These are phyloP conservation scores for Amauroascus verrucosus DNA, from an alignment of 2,329 filamentous ascomycete genomes.

Conservation along the genomic window DNA sequence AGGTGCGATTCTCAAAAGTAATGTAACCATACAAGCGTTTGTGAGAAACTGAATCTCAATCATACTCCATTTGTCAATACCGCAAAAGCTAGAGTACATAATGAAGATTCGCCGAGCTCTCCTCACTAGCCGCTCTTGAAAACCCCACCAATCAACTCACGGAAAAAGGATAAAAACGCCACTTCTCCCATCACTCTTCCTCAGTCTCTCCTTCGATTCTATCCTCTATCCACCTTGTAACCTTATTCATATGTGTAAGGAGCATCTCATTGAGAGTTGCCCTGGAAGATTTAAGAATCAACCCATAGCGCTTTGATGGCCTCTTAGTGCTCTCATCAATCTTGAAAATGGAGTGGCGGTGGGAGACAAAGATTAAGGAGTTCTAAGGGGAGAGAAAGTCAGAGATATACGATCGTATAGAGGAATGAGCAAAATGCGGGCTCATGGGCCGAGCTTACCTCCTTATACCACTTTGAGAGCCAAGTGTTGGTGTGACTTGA, in stretches of 20 bases:
- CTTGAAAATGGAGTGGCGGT: constrained; percentile 65
- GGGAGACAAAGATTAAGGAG: constrained; percentile 67
- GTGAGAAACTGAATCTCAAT: neutral
- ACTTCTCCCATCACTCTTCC: neutral
- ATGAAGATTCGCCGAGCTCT: neutral
- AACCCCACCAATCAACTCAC: neutral
- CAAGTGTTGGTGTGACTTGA: constrained; percentile 62
- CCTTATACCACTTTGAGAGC: constrained; percentile 71
- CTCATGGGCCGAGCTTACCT: constrained; percentile 32
- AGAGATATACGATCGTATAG: neutral
- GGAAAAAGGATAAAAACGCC: neutral
- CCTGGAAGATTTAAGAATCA: constrained; percentile 39
- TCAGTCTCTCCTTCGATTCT: constrained; percentile 22
- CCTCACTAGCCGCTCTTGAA: neutral
- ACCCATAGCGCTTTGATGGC: constrained; percentile 49
- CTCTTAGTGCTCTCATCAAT: constrained; percentile 50
- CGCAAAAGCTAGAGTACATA: neutral
- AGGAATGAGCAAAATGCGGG: neutral
- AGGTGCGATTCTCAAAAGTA: neutral
- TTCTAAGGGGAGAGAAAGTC: constrained; percentile 37
- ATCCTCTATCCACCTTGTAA: constrained; percentile 39
- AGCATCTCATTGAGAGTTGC: constrained; percentile 48
- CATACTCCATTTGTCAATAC: neutral
- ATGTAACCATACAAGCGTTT: neutral
- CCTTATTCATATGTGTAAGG: constrained; percentile 41